Base-by-base conservation (phyloP, 2,329 filamentous ascomycete genomes). In the Cladophialophora carrionii region DNA sequence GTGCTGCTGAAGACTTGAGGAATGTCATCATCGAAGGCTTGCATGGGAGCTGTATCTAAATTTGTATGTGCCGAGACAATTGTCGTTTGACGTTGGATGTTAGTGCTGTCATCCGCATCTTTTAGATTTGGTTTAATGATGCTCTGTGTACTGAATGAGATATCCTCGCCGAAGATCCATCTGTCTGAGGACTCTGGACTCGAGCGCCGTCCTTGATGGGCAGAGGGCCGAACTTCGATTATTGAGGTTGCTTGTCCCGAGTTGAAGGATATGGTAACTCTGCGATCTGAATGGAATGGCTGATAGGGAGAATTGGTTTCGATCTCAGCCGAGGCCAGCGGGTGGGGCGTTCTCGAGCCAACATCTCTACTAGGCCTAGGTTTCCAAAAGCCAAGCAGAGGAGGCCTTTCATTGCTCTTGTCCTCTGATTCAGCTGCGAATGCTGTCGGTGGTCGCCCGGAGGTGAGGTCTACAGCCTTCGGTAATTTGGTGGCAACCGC, bases 261-360 rank as follows among this genome's bases (percentile, higher is more conserved):
- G 73, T 89, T 90, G 49, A 92, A 84, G 70, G 88, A 90, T 31
- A 97, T 81, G n/a, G 84, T 86, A 52, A 98, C 90, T 2, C 94
- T 87, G 61, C 87, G 86, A 73, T 98, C 93, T 0, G 93, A 95
- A 75, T 98, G 94, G 80, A 98, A 97, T 0, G 95, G 94, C 73
- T 96, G 93, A 72, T 96, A 98, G 1, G 94, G 92, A 4, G 93
- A 90, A 73, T 94, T 97, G 1, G 94, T 96, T 74, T 99, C 95
- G 70, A 96, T 96, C 80, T 97, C 93, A 5, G 91, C 92, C 86
- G 93, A 75, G 80, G 90, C 75, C 79, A 90, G 77, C 81, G 89
- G 75, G 81, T 84, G 72, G 76, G 78, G 72, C 78, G 81, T 71
- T 71, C 73, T 75, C 61, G 74, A 72, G 49, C 77, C 72, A 70